Conservation (phyloP, 495 filamentous ascomycete species). For the Zalerion maritima region DNA sequence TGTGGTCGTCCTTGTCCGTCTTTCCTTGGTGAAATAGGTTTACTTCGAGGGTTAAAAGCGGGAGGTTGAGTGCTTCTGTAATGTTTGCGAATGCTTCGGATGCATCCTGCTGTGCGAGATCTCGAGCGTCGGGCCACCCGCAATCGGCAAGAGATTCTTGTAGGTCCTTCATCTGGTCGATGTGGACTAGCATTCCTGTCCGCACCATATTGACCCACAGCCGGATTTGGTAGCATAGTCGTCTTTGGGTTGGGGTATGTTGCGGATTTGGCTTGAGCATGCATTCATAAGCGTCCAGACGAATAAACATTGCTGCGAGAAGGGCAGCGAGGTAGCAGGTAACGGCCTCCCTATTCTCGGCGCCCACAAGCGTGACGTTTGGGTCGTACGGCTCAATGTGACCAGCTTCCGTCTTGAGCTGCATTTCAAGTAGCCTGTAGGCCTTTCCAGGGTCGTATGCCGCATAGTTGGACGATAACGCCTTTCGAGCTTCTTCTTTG, state of each 20-base stretch:
- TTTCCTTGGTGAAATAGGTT: constrained; percentile 89
- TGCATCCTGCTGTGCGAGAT: constrained; percentile 71
- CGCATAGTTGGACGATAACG: constrained; percentile 47
- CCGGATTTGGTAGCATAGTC: constrained; percentile 57
- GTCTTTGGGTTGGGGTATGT: constrained; percentile 56
- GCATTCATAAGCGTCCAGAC: constrained; percentile 77
- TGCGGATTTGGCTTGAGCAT: constrained; percentile 45
- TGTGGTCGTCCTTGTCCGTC: constrained; percentile 74
- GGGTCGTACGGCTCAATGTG: constrained; percentile 61
- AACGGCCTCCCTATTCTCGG: constrained; percentile 69
- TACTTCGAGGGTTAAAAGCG: constrained; percentile 82
- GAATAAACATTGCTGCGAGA: constrained; percentile 95
- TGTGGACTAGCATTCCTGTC: constrained; percentile 69
- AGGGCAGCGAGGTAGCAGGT: constrained; percentile 87
- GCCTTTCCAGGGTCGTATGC: constrained; percentile 60
- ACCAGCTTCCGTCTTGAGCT: constrained; percentile 68
- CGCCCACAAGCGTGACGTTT: constrained; percentile 59
- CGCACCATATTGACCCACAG: constrained; percentile 90
- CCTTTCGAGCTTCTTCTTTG: constrained; percentile 55
- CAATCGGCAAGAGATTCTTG: constrained; percentile 74
- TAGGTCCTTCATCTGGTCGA: constrained; percentile 70
- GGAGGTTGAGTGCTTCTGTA: constrained; percentile 73
- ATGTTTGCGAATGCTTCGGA: constrained; percentile 95
- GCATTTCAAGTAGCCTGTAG: constrained; percentile 55
- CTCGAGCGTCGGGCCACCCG: constrained; percentile 75